These are phyloP conservation scores for Rachicladosporium sp. DNA, from an alignment of 2,329 filamentous ascomycete species.

Conservation along the genomic window DNA sequence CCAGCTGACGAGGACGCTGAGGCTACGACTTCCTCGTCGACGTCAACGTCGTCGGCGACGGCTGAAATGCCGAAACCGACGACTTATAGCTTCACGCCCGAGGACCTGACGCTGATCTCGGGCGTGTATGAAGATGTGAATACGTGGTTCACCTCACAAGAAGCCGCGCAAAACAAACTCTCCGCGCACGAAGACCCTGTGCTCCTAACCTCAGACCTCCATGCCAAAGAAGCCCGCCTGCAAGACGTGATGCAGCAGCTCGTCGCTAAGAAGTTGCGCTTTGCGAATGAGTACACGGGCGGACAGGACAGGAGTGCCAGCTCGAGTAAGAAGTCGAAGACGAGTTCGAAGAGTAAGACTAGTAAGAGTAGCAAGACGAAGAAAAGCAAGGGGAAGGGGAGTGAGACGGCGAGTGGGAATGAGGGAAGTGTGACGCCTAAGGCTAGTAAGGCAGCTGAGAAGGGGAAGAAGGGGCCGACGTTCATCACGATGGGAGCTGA, in stretches of 20 bases:
- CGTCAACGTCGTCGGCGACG: constrained; percentile 1
- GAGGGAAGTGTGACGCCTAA: constrained; percentile 7
- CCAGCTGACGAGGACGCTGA: too few relatives aligned
- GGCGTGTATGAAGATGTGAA: constrained; percentile 49
- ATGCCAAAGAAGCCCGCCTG: constrained; percentile 56
- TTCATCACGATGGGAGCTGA: constrained; percentile 5
- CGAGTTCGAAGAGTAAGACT: constrained; percentile 18
- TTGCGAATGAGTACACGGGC: too few relatives aligned
- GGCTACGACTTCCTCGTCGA: background rate
- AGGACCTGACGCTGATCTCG: constrained; percentile 57
- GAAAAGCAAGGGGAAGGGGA: background rate
- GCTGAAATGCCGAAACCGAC: constrained; percentile 13
- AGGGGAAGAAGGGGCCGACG: constrained; percentile 4
- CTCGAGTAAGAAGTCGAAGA: constrained; percentile 17
- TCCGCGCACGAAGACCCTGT: constrained; percentile 60
- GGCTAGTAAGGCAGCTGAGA: constrained; percentile 17
- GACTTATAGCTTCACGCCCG: constrained; percentile 55
- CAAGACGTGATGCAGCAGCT: constrained; percentile 58
- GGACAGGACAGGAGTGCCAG: constrained; percentile 25
- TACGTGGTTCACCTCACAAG: constrained; percentile 64
- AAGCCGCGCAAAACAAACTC: constrained; percentile 59
- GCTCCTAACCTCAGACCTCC: constrained; percentile 59
- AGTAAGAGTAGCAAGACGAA: constrained; percentile 11
- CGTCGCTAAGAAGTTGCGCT: constrained; percentile 52
- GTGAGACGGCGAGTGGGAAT: constrained; percentile 6